Conservation (phyloP, 306 rosid genomes). For the Pyrus betulifolia region DNA sequence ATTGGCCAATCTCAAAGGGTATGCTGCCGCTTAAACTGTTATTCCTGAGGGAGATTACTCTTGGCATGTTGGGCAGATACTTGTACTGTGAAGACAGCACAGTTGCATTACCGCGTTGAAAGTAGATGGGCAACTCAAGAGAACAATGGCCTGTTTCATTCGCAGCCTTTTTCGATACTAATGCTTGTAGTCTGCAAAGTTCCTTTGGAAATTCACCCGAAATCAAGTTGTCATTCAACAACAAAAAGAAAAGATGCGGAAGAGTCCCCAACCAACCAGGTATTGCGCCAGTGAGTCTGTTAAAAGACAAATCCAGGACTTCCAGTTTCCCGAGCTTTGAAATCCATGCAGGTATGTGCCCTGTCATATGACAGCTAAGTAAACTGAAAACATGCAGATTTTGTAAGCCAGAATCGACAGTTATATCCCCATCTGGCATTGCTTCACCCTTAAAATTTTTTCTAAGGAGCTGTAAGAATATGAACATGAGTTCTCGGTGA, state of each 20-base stretch:
- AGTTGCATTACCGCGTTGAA: no score
- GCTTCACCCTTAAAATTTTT: neutral
- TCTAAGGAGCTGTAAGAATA: no score
- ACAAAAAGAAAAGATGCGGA: neutral
- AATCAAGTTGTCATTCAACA: neutral
- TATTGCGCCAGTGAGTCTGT: neutral
- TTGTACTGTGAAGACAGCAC: no score
- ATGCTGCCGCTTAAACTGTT: no score
- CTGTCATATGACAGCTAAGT: fast-evolving
- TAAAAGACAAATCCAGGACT: neutral
- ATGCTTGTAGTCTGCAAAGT: neutral
- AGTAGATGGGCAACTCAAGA: no score
- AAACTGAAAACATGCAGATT: neutral
- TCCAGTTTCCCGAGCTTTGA: neutral
- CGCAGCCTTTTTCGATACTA: neutral
- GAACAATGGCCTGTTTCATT: no score
- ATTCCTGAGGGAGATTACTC: no score
- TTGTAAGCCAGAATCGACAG: neutral
- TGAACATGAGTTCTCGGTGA: no score
- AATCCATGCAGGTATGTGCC: neutral
- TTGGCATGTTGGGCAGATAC: no score
- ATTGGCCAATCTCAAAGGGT: no score
- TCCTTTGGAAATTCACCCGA: neutral
- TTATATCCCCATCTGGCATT: neutral
- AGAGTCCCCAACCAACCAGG: neutral